A percentile compares a stretch with the other conserved stretches of the same genome.
Conservation (phyloP, 805 yeast genomes). For the Dipodascus albidus region DNA sequence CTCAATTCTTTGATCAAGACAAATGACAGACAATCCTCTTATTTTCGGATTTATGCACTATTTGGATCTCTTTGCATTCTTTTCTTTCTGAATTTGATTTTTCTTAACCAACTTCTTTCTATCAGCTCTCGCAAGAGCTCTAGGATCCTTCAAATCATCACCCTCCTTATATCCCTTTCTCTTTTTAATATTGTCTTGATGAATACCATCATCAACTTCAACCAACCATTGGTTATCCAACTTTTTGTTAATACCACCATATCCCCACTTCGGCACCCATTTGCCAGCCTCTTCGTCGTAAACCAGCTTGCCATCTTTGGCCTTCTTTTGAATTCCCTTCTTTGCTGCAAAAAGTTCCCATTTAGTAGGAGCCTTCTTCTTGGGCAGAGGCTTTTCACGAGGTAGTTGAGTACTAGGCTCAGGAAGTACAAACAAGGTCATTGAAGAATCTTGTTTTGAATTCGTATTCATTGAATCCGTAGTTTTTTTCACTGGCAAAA, state of each 20-base stretch:
- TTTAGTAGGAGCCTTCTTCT: slow-evolving; percentile 81
- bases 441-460: slow-evolving; percentile 48
- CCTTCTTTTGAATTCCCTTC: slow-evolving; percentile 89
- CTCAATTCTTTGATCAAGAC: too few relatives aligned
- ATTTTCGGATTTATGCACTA: too few relatives aligned
- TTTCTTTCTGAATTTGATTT: slow-evolving; percentile 75
- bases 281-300: slow-evolving; percentile 82
- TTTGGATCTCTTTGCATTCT: slow-evolving; percentile 35
- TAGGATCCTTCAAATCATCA: slow-evolving; percentile 71
- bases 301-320: slow-evolving; percentile 78
- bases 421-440: slow-evolving; percentile 78
- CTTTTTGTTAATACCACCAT: slow-evolving; percentile 82
- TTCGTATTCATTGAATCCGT: slow-evolving; percentile 54
- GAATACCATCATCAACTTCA: slow-evolving; percentile 67
- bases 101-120: slow-evolving; percentile 77
- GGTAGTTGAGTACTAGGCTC: slow-evolving; percentile 75
- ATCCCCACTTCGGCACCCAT: slow-evolving; percentile 99
- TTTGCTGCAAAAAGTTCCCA: slow-evolving; percentile 96
- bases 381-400: slow-evolving; percentile 92
- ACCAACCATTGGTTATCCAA: slow-evolving; percentile 90
- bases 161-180: slow-evolving; percentile 11
- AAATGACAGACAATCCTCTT: too few relatives aligned
- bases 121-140: slow-evolving; percentile 68
- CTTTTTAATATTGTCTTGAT: slow-evolving; percentile 13
- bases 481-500: slow-evolving; percentile 81